phyloP scores from a whole-genome alignment of 768 basidiomycete genomes.

The Phaeotremella fagi region DNA sequence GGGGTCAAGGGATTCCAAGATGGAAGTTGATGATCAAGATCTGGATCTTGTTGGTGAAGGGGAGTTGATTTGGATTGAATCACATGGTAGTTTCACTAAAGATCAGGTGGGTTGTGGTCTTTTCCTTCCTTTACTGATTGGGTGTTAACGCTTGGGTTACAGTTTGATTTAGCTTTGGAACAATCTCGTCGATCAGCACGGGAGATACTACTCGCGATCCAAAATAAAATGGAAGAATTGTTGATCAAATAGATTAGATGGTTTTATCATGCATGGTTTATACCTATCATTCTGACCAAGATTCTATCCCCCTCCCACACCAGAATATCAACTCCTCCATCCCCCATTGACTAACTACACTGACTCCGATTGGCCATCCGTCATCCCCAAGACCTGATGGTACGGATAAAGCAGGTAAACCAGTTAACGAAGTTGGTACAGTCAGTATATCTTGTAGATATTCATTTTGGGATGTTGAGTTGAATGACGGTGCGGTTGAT shows the following conservation, averaged over 20 bases:
- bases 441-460: constrained; percentile 91
- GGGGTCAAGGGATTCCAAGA: constrained; percentile 2
- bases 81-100: constrained; percentile 36
- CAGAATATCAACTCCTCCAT: constrained; percentile 40
- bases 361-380: constrained; percentile 79
- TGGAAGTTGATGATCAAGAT: constrained; percentile 9
- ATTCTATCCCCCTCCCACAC: constrained; percentile 22
- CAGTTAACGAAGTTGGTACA: constrained; percentile 84
- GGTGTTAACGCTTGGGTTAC: neutral
- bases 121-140: neutral
- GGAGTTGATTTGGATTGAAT: constrained; percentile 40
- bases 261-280: neutral
- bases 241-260: neutral
- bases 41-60: neutral
- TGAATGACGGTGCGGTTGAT: constrained; percentile 62
- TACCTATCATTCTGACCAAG: constrained; percentile 2
- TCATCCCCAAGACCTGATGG: constrained; percentile 56
- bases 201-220: constrained; percentile 12
- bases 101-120: constrained; percentile 17
- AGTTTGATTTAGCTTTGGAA: constrained; percentile 25
- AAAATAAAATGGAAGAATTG: constrained; percentile 7
- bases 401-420: constrained; percentile 74
- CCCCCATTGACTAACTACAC: constrained; percentile 85
- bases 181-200: constrained; percentile 15
- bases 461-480: constrained; percentile 60